These are phyloP conservation scores for Xerocomus amazonicus DNA, from an alignment of 1,284 basidiomycete genomes.

Conservation along the genomic window DNA sequence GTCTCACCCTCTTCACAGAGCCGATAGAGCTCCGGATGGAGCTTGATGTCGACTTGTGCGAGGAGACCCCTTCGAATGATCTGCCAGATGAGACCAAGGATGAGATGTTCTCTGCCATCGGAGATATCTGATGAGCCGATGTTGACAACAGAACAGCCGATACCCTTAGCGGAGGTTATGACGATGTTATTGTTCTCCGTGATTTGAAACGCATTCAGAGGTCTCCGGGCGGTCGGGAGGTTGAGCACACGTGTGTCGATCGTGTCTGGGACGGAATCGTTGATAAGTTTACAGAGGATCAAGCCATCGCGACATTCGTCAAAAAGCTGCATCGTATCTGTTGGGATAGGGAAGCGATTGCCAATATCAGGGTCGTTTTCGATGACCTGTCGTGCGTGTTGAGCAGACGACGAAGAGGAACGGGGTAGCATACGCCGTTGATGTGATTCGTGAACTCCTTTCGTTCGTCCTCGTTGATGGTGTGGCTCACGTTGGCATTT, in stretches of 20 bases:
- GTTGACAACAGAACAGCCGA: slow-evolving; percentile 98
- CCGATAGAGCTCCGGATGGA: slow-evolving; percentile 95
- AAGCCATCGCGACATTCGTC: slow-evolving; percentile 96
- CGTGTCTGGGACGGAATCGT: slow-evolving; percentile 98
- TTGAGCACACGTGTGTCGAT: slow-evolving; percentile 99
- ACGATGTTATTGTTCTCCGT: slow-evolving; percentile 99
- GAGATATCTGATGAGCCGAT: slow-evolving; percentile 93
- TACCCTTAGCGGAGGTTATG: slow-evolving; percentile 96
- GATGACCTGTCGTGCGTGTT: slow-evolving; percentile 59
- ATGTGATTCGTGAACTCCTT: slow-evolving; percentile 97
- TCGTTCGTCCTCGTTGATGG: slow-evolving; percentile 97
- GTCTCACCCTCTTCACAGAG: slow-evolving; percentile 97
- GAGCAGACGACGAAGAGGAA: neutral
- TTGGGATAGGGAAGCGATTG: slow-evolving; percentile 85
- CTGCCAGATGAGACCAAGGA: slow-evolving; percentile 99
- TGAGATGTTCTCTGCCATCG: slow-evolving; percentile 94
- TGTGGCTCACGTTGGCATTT: slow-evolving; percentile 95
- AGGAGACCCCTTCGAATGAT: slow-evolving; percentile 93
- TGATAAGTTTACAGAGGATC: slow-evolving; percentile 97
- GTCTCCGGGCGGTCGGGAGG: slow-evolving; percentile 73
- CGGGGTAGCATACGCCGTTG: slow-evolving; percentile 61
- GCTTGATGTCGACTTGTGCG: slow-evolving; percentile 95
- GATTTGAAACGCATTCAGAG: slow-evolving; percentile 94
- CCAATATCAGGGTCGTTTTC: slow-evolving; percentile 88
- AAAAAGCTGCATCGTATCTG: slow-evolving; percentile 98